Conservation (phyloP, 768 basidiomycete genomes). For the Russula abietina region DNA sequence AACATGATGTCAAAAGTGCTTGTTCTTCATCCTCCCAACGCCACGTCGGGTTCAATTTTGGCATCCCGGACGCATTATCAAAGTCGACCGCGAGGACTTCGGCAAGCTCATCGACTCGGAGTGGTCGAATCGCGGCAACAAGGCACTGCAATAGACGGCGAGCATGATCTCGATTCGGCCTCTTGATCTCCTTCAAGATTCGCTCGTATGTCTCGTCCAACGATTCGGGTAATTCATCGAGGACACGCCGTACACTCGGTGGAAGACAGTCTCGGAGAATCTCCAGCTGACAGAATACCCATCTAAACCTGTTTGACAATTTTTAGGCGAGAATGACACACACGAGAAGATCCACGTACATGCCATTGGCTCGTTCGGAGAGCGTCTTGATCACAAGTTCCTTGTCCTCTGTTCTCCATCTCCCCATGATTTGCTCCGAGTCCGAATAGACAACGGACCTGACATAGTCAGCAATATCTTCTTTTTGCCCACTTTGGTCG, state of each 20-base stretch:
- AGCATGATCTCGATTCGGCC: background rate
- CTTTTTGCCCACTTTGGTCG: background rate
- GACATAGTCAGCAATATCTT: background rate
- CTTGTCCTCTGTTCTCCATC: background rate
- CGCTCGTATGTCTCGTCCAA: slow-evolving; percentile 1
- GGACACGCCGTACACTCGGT: background rate
- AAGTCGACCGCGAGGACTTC: background rate
- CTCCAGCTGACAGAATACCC: background rate
- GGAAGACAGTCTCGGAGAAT: background rate
- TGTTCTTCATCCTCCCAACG: background rate
- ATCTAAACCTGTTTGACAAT: background rate
- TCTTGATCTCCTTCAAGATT: background rate
- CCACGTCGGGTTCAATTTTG: background rate
- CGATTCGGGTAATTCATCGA: background rate
- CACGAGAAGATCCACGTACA: background rate
- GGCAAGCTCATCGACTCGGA: background rate
- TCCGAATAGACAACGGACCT: background rate
- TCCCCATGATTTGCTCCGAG: background rate
- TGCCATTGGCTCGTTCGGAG: background rate
- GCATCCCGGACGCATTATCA: background rate
- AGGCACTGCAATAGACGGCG: background rate
- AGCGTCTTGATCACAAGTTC: background rate
- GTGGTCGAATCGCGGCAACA: background rate
- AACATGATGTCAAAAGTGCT: background rate
- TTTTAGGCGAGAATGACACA: background rate